phyloP scores from a whole-genome alignment of 768 basidiomycete species.

The Russula sp. region DNA sequence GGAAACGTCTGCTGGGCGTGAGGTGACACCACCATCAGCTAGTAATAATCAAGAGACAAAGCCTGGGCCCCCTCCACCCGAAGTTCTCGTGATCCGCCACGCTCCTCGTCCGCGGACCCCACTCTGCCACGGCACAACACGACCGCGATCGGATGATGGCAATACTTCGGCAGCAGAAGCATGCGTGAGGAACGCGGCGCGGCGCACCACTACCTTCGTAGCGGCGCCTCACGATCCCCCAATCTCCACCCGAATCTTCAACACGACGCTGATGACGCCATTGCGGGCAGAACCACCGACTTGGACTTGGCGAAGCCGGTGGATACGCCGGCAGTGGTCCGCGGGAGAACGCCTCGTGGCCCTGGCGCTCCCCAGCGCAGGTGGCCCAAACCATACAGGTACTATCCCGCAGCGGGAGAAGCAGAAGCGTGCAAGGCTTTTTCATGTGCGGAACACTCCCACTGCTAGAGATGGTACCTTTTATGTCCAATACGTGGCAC shows the following conservation, averaged over 20 bases:
- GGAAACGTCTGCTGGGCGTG: no score
- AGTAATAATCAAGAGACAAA: no score
- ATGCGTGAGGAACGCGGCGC: background rate
- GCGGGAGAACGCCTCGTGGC: no score
- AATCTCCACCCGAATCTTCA: no score
- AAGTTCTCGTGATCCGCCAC: background rate
- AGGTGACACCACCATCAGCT: no score
- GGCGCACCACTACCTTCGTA: background rate
- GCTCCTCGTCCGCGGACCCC: conserved; percentile 2
- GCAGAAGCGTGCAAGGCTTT: background rate
- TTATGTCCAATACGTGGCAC: background rate
- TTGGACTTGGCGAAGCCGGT: no score
- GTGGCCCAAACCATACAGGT: background rate
- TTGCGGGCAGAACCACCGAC: no score
- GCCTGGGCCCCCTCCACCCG: no score
- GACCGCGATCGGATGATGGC: background rate
- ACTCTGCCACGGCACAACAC: background rate
- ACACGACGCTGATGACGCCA: no score
- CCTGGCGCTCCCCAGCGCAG: background rate
- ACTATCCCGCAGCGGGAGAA: background rate
- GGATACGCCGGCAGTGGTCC: no score
- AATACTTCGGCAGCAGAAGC: background rate
- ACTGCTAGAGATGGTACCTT: background rate
- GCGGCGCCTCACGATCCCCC: no score
- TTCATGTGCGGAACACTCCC: background rate